Conservation (phyloP, 306 rosid species). For the Castanospermum australe region DNA sequence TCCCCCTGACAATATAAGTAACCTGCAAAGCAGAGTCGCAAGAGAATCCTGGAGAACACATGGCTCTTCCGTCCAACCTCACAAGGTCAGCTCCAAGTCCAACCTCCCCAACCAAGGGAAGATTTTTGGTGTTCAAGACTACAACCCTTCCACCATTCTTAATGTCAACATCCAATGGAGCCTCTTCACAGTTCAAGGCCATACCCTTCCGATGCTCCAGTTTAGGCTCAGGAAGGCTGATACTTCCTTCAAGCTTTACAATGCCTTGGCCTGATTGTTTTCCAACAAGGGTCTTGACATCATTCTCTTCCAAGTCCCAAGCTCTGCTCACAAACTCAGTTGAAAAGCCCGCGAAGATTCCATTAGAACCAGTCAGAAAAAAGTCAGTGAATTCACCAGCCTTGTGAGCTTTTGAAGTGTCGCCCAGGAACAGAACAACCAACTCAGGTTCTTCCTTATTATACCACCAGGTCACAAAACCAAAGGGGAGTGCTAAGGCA, state of each 20-base stretch:
- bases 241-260: conserved; percentile 43
- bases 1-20: conserved; percentile 72
- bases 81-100: conserved; percentile 83
- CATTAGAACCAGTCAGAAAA: conserved; percentile 63
- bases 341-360: conserved; percentile 72
- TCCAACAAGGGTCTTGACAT: conserved; percentile 51
- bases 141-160: conserved; percentile 81
- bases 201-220: conserved; percentile 57
- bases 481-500: conserved; percentile 80
- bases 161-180: conserved; percentile 72
- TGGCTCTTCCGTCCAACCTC: conserved; percentile 69
- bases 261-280: conserved; percentile 59
- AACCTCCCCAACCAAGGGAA: conserved; percentile 80
- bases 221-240: conserved; percentile 54
- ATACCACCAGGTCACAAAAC: conserved; percentile 85
- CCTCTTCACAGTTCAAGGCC: conserved; percentile 79
- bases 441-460: conserved; percentile 71
- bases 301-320: conserved; percentile 65
- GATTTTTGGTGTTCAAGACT: conserved; percentile 75
- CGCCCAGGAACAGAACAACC: conserved; percentile 72
- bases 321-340: conserved; percentile 78
- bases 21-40: conserved; percentile 84
- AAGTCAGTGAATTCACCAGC: conserved; percentile 80
- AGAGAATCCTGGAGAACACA: conserved; percentile 88
- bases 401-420: conserved; percentile 79